A percentile compares a stretch with the other conserved stretches of the same genome.
Evolutionary conservation across 768 basidiomycete species (phyloP).

Genomic region (Cubamyces lactineus): DNA sequence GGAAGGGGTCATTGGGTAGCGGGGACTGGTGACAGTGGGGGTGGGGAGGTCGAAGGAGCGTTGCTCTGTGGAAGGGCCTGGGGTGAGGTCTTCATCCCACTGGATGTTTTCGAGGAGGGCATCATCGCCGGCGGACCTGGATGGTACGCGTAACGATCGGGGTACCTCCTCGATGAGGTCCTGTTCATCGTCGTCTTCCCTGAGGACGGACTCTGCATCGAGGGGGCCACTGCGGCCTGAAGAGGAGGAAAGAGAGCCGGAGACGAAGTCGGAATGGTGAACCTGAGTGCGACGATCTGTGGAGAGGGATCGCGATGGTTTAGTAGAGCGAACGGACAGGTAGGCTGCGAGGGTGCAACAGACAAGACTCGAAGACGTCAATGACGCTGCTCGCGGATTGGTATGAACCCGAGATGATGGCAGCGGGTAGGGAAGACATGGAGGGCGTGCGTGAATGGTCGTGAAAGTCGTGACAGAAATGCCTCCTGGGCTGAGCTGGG

Average conservation of each 20-base stretch:
- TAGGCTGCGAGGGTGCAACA: neutral
- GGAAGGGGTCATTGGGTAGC: neutral
- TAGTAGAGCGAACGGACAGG: neutral
- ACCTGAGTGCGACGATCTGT: conserved; percentile 72
- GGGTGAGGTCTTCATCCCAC: conserved; percentile 35
- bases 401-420: conserved; percentile 26
- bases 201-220: conserved; percentile 27
- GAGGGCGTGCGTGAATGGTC: conserved; percentile 5
- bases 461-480: conserved; percentile 15
- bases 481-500: neutral
- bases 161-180: conserved; percentile 14
- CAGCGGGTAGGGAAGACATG: conserved; percentile 50
- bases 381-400: conserved; percentile 27
- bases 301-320: conserved; percentile 11
- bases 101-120: conserved; percentile 30
- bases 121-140: conserved; percentile 20
- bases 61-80: conserved; percentile 20
- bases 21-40: conserved; percentile 1
- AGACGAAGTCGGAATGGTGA: conserved; percentile 62
- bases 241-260: conserved; percentile 48
- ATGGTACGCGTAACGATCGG: conserved; percentile 14
- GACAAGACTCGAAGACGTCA: conserved; percentile 28
- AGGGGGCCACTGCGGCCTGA: conserved; percentile 31
- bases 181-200: conserved; percentile 22
- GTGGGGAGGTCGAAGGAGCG: conserved; percentile 20